Percentiles rank a stretch among this genome's conserved stretches.
These are phyloP conservation scores for Phytopythium cucurbitacearum DNA, from an alignment of 352 stramenopile species.

Conservation along the genomic window DNA sequence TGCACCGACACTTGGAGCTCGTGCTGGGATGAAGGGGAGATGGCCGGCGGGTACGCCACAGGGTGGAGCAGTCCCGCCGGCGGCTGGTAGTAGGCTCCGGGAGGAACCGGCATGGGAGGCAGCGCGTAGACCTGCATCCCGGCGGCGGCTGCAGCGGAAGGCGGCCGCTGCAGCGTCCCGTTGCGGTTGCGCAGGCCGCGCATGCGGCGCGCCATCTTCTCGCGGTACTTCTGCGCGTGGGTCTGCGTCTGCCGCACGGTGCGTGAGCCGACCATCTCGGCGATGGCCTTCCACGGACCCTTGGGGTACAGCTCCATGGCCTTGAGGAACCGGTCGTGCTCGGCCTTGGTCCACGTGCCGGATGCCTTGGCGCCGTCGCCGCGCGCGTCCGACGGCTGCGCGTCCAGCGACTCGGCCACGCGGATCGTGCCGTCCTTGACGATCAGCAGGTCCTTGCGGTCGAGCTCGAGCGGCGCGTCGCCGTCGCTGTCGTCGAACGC, in stretches of 20 bases:
- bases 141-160: conserved; percentile 1
- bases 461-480: conserved; percentile 38
- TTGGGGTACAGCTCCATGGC: conserved; percentile 55
- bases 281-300: conserved; percentile 60
- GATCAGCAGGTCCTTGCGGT: conserved; percentile 71
- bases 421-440: conserved; percentile 69
- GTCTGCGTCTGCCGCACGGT: conserved; percentile 68
- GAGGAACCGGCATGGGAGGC: not conserved
- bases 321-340: conserved; percentile 61
- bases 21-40: conserved; percentile 5
- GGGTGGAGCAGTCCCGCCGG: conserved; percentile 7
- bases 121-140: not conserved
- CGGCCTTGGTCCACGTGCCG: conserved; percentile 48
- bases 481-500: conserved; percentile 21
- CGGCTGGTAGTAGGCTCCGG: conserved; percentile 5
- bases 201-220: conserved; percentile 54
- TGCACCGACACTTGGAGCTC: conserved; percentile 7
- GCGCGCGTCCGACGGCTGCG: conserved; percentile 54
- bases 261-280: conserved; percentile 58
- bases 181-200: conserved; percentile 64
- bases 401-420: conserved; percentile 53
- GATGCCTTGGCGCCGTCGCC: conserved; percentile 52
- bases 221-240: conserved; percentile 63
- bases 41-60: conserved; percentile 13
- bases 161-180: conserved; percentile 39